Percentiles rank a stretch among this genome's conserved stretches.
Evolutionary conservation across 83 land plant genomes (phyloP).

Genomic region (Larix sibirica): DNA sequence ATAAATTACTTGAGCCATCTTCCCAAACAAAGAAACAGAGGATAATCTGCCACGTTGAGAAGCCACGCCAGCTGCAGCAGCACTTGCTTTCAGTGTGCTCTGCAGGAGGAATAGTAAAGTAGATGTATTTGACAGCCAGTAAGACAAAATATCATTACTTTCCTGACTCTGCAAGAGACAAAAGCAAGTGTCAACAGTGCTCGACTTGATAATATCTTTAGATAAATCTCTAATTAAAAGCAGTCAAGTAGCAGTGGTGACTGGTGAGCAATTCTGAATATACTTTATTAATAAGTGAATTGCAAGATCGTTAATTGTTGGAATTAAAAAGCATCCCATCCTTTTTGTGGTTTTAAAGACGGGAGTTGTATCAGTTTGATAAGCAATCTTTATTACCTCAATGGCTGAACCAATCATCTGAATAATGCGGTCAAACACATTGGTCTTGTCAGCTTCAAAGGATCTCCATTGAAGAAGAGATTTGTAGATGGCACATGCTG

Average conservation of each 20-base stretch:
- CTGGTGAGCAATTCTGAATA: neutral
- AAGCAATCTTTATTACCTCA: conserved; percentile 18
- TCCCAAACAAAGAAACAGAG: conserved; percentile 46
- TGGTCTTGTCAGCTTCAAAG: conserved; percentile 62
- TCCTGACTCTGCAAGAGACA: conserved; percentile 37
- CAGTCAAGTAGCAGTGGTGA: neutral
- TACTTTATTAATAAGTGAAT: neutral
- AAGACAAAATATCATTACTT: conserved; percentile 33
- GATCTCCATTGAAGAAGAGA: conserved; percentile 65
- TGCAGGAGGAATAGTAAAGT: conserved; percentile 60
- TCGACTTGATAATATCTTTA: neutral
- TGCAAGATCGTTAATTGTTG: neutral
- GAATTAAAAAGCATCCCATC: neutral
- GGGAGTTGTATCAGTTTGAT: too few relatives aligned
- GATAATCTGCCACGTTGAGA: conserved; percentile 30
- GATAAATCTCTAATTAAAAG: neutral
- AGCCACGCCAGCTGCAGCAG: conserved; percentile 13
- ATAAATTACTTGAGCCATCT: conserved; percentile 51
- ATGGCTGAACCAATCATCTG: conserved; percentile 48
- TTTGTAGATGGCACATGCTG: conserved; percentile 55
- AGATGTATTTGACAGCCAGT: conserved; percentile 66
- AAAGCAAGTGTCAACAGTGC: neutral
- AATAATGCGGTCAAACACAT: conserved; percentile 57
- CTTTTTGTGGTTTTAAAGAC: too few relatives aligned
- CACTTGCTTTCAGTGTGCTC: conserved; percentile 53